These are phyloP conservation scores for Suillus hirtellus DNA, from an alignment of 768 basidiomycete genomes.

Conservation along the genomic window DNA sequence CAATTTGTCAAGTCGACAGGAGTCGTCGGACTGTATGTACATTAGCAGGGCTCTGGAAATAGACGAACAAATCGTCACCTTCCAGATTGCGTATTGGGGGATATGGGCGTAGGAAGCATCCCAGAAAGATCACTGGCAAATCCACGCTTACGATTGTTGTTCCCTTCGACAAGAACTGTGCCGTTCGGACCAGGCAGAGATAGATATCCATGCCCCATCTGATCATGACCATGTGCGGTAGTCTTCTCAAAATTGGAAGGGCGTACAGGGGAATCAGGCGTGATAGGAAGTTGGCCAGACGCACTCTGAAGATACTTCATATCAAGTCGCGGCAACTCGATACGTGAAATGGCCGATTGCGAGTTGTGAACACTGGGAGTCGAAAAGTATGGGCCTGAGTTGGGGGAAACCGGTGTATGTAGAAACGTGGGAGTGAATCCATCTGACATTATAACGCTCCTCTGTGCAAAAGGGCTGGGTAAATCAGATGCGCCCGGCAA, in stretches of 20 bases:
- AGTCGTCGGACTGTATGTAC: not conserved
- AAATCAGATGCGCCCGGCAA: not conserved
- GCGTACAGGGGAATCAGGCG: not conserved
- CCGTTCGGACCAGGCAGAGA: not conserved
- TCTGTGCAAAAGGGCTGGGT: not conserved
- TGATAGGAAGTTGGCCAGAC: not conserved
- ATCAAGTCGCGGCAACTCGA: not conserved
- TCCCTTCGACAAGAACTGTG: not conserved
- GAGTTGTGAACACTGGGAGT: not conserved
- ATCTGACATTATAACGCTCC: not conserved
- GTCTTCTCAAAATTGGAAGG: not conserved
- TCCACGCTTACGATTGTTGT: not conserved
- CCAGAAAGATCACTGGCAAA: not conserved
- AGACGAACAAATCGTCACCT: not conserved
- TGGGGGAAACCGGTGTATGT: not conserved
- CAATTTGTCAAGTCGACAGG: slow-evolving; percentile 3
- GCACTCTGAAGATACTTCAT: not conserved
- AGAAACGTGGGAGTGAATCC: not conserved
- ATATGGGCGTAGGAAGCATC: slow-evolving; percentile 1
- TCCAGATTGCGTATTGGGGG: not conserved
- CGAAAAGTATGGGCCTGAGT: not conserved
- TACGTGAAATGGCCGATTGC: not conserved
- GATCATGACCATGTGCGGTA: not conserved
- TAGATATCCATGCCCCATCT: not conserved
- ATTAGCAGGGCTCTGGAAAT: not conserved